Base-by-base conservation (phyloP, 1,284 basidiomycete genomes). In the Moesziomyces sp. region DNA sequence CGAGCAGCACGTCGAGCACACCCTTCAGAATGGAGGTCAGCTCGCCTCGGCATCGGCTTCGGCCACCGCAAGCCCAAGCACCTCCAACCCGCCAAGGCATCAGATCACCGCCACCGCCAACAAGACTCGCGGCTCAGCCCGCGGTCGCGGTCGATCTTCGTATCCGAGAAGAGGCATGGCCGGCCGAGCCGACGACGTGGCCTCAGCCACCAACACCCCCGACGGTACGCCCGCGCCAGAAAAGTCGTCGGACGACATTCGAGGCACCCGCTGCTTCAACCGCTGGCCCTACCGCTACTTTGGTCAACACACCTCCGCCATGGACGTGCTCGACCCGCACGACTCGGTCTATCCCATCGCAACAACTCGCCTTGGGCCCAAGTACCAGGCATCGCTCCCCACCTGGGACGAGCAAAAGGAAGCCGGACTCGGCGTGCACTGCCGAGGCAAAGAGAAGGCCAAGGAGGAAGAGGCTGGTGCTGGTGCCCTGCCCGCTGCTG, bases 271-370 rank as follows among this genome's bases (percentile, higher is more conserved):
- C n/a, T 83, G 81, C 64, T 95, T 91, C 84, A 93, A 93, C 81
- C 90, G 93, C 88, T 97, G 94, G 94, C 93, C 93, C 1, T 97
- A 94, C 86, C 88, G 94, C 62, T 97, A 97, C 86, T 97, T 97
- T 85, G 94, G 94, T 14, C 88, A 92, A 85, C 91, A 95, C 85
- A 97, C 94, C 2, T 88, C 91, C 38, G 94, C 93, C 23, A 73
- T 63, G 46, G 62, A 79, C 60, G 70, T 74, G 14, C 62, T 80
- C 91, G 94, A 97, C 87, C 89, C 92, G 40, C 93, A 97, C 84
- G 95, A 97, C 86, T 89, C 93, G 58, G 96, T 97, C 83, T 97
- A 94, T 85, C 94, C 94, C 59, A 90, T 93, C 50, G 90, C 92
- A 8, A 92, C 92, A 3, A 94, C 93, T 16, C 90, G 95, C 18